Evolutionary conservation across 1,284 basidiomycete species (phyloP).

Genomic region (Ganoderma multipileum): DNA sequence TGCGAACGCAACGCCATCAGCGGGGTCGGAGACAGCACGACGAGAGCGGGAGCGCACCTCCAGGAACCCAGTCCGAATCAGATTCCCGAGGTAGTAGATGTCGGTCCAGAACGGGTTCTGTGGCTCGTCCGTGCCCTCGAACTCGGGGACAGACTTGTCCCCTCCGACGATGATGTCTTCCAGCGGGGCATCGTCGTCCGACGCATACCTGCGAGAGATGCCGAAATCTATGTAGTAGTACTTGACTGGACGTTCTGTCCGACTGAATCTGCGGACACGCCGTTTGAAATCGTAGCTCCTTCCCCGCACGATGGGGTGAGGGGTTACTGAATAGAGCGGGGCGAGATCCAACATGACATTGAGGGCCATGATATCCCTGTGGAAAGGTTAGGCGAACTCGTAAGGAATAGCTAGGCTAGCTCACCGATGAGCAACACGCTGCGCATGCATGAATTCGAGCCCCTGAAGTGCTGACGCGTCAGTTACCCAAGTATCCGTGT

Average conservation of each 20-base stretch:
- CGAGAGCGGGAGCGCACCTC: slow-evolving; percentile 15
- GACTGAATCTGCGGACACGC: slow-evolving; percentile 34
- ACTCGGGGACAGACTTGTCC: slow-evolving; percentile 32
- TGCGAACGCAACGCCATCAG: slow-evolving; percentile 7
- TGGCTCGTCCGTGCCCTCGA: slow-evolving; percentile 17
- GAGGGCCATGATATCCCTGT: slow-evolving; percentile 44
- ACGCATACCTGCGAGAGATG: slow-evolving; percentile 36
- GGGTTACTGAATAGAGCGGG: slow-evolving; percentile 34
- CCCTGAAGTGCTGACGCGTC: too few relatives aligned
- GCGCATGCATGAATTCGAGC: slow-evolving; percentile 29
- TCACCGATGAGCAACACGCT: slow-evolving; percentile 36
- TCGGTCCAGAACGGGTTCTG: slow-evolving; percentile 40
- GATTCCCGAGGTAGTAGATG: slow-evolving; percentile 40
- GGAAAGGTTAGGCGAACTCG: background rate
- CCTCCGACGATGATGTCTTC: slow-evolving; percentile 27
- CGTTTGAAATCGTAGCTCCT: slow-evolving; percentile 30
- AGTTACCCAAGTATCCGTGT: background rate
- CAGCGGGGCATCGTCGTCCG: slow-evolving; percentile 25
- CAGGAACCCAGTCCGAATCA: slow-evolving; percentile 39
- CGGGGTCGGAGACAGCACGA: too few relatives aligned
- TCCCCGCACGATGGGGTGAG: slow-evolving; percentile 31
- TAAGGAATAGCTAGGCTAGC: background rate
- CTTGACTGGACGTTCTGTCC: slow-evolving; percentile 36
- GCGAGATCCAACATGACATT: slow-evolving; percentile 48
- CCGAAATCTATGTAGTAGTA: slow-evolving; percentile 47